Conservation (phyloP, 176 grass and related monocot species). For the Paspalum vaginatum region DNA sequence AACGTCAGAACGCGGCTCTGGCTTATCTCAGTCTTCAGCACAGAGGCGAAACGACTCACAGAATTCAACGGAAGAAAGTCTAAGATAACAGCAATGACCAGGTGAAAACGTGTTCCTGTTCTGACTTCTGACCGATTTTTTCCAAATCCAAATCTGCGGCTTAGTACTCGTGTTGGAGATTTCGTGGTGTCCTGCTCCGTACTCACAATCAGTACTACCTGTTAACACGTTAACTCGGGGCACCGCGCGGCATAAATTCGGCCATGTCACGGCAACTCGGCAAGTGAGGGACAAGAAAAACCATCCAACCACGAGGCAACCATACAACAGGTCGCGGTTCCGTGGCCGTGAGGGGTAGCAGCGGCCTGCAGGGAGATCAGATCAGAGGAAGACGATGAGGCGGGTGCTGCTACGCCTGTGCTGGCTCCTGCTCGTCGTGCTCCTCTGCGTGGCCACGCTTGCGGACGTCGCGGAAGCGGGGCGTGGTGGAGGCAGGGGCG, state of each 20-base stretch:
- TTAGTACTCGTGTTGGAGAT: too few relatives aligned
- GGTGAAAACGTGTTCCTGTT: neutral
- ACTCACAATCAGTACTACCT: neutral
- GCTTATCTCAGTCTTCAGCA: too few relatives aligned
- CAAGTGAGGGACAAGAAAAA: neutral
- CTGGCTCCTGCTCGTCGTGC: conserved; percentile 14
- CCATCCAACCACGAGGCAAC: too few relatives aligned
- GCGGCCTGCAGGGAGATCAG: neutral
- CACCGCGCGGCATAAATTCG: too few relatives aligned
- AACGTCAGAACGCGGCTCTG: too few relatives aligned
- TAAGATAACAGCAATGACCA: neutral
- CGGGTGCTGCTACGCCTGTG: neutral
- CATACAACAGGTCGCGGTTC: neutral
- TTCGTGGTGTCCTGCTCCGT: neutral
- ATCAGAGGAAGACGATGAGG: conserved; percentile 12
- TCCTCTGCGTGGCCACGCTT: conserved; percentile 37
- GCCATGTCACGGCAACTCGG: too few relatives aligned
- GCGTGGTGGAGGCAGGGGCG: neutral
- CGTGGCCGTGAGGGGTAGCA: neutral
- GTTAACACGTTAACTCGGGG: neutral
- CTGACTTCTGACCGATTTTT: neutral
- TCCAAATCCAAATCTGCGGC: neutral
- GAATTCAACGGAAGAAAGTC: neutral
- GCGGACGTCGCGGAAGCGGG: conserved; percentile 37
- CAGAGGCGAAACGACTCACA: too few relatives aligned